Evolutionary conservation across 352 stramenopile species (phyloP).

Genomic region (Phytophthora rubi): DNA sequence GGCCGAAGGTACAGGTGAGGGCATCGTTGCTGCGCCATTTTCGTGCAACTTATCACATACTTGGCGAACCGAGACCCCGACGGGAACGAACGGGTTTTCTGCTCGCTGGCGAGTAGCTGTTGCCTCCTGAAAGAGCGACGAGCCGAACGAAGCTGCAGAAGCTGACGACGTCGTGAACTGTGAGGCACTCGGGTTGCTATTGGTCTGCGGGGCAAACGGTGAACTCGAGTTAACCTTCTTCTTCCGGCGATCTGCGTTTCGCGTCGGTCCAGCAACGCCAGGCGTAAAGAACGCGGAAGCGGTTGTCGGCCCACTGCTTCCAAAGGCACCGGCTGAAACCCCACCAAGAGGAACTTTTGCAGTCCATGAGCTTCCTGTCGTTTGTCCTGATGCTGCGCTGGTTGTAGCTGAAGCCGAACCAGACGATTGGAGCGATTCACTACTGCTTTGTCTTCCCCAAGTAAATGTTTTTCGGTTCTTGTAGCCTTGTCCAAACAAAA

Average conservation of each 20-base stretch:
- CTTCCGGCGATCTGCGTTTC: constrained; percentile 26
- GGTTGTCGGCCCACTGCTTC: constrained; percentile 4
- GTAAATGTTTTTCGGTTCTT: constrained; percentile 36
- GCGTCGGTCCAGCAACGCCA: constrained; percentile 21
- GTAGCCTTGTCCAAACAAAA: constrained; percentile 39
- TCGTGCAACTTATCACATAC: neutral
- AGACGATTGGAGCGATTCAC: constrained; percentile 7
- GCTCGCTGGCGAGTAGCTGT: constrained; percentile 2
- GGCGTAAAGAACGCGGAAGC: constrained; percentile 27
- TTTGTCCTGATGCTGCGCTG: neutral
- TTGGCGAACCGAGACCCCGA: neutral
- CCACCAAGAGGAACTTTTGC: constrained; percentile 2
- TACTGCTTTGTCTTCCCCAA: constrained; percentile 18
- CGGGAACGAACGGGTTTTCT: constrained; percentile 2
- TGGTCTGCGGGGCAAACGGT: constrained; percentile 9
- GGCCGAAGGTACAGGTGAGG: neutral
- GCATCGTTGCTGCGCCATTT: neutral
- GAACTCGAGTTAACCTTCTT: constrained; percentile 13
- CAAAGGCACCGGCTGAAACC: neutral
- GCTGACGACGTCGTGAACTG: constrained; percentile 5
- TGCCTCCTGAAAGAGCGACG: constrained; percentile 15
- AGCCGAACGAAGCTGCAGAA: constrained; percentile 4
- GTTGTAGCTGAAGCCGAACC: neutral
- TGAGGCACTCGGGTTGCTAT: neutral
- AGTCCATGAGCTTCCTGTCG: neutral